A percentile compares a stretch with the other conserved stretches of the same genome.
phyloP scores from a whole-genome alignment of 371 early-diverging fungal species.

The Actinomortierella ambigua region DNA sequence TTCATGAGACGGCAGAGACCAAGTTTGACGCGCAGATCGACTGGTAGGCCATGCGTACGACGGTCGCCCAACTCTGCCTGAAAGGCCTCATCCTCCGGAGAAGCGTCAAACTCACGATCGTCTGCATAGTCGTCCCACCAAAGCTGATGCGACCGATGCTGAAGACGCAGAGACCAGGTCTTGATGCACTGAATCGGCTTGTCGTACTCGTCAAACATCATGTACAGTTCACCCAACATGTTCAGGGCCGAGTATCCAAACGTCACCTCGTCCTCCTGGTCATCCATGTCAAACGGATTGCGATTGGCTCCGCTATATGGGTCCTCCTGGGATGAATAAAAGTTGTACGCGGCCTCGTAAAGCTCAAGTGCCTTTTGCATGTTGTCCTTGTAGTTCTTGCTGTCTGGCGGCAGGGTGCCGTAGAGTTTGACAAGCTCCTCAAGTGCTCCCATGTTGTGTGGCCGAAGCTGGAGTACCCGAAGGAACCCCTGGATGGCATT shows the following conservation, averaged over 20 bases:
- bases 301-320: slow-evolving; percentile 12
- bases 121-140: slow-evolving; percentile 67
- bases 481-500: slow-evolving; percentile 53
- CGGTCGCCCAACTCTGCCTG: slow-evolving; percentile 37
- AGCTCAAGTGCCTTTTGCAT: slow-evolving; percentile 47
- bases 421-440: slow-evolving; percentile 43
- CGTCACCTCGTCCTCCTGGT: slow-evolving; percentile 48
- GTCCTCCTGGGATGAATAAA: slow-evolving; percentile 44
- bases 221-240: slow-evolving; percentile 84
- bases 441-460: slow-evolving; percentile 43
- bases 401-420: background rate
- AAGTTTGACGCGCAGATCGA: slow-evolving; percentile 84
- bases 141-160: slow-evolving; percentile 66
- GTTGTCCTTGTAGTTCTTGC: slow-evolving; percentile 38
- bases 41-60: slow-evolving; percentile 59
- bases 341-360: slow-evolving; percentile 52
- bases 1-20: slow-evolving; percentile 82
- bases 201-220: slow-evolving; percentile 77
- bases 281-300: slow-evolving; percentile 44
- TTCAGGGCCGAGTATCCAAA: slow-evolving; percentile 82
- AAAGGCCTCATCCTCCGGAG: slow-evolving; percentile 47
- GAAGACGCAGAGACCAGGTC: slow-evolving; percentile 70
- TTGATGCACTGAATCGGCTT: slow-evolving; percentile 72
- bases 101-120: slow-evolving; percentile 61
- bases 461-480: slow-evolving; percentile 23